These are phyloP conservation scores for Globisporangium uncinulatum DNA, from an alignment of 352 stramenopile genomes.

Conservation along the genomic window DNA sequence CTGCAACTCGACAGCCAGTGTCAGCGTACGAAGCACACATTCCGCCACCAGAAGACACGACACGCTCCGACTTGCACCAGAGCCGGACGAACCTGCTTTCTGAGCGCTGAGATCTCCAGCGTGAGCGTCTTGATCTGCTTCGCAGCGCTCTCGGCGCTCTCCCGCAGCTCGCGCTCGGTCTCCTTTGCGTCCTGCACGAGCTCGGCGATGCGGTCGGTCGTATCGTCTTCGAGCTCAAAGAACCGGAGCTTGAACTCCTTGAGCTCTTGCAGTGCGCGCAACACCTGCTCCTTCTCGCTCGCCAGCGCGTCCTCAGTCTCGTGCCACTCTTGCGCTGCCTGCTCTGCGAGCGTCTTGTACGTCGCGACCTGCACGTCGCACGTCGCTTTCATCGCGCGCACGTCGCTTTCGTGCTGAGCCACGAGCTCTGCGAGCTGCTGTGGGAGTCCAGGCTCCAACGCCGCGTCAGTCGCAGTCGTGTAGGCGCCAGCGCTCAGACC, in stretches of 20 bases:
- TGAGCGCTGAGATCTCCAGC: slow-evolving; percentile 27
- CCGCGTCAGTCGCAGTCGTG: not conserved
- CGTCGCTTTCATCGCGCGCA: slow-evolving; percentile 34
- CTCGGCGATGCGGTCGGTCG: slow-evolving; percentile 55
- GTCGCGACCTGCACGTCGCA: slow-evolving; percentile 61
- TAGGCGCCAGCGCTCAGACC: not conserved
- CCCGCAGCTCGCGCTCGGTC: slow-evolving; percentile 25
- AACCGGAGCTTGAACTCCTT: slow-evolving; percentile 69
- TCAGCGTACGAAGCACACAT: no score
- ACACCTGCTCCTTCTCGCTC: slow-evolving; percentile 48
- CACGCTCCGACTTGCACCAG: not conserved
- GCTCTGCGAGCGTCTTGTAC: slow-evolving; percentile 50
- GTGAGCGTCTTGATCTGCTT: slow-evolving; percentile 16
- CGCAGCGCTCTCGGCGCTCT: slow-evolving; percentile 21
- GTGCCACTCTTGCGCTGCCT: slow-evolving; percentile 66
- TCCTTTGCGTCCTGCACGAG: slow-evolving; percentile 56
- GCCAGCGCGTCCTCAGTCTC: slow-evolving; percentile 55
- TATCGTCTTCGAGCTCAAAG: slow-evolving; percentile 57
- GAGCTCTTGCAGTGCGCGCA: slow-evolving; percentile 52
- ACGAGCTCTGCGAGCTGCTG: slow-evolving; percentile 32
- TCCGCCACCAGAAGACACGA: no score
- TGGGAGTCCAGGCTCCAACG: slow-evolving; percentile 7
- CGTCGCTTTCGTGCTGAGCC: slow-evolving; percentile 32
- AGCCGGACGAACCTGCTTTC: slow-evolving; percentile 24
- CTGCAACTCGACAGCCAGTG: slow-evolving; percentile 10